These are phyloP conservation scores for Pseudoscleropodium purum DNA, from an alignment of 225 moss, liverwort and hornwort genomes.

Conservation along the genomic window DNA sequence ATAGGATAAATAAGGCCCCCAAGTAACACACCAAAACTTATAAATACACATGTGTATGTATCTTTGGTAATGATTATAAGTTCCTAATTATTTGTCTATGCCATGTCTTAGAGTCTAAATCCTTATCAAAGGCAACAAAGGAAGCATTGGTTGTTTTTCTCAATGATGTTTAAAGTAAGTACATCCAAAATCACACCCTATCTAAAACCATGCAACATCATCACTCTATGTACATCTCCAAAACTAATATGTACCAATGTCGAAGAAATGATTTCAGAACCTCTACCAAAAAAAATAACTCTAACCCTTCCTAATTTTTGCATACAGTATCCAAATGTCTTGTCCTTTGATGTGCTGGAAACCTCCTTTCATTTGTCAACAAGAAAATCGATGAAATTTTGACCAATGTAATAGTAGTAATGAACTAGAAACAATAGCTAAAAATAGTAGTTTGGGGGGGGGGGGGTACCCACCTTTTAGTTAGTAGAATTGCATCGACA, in stretches of 20 bases:
- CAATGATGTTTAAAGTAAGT: accelerated
- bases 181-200: background rate
- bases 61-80: background rate
- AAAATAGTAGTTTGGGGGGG: background rate
- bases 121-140: background rate
- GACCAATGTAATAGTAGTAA: too few species aligned
- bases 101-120: background rate
- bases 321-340: accelerated
- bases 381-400: background rate
- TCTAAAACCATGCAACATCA: background rate
- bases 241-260: background rate
- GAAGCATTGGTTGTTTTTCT: background rate
- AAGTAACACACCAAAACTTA: too few species aligned
- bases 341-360: accelerated
- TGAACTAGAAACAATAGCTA: too few species aligned
- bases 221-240: background rate
- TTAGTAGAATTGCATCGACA: too few species aligned
- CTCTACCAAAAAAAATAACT: background rate
- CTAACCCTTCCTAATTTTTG: accelerated
- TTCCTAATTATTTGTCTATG: background rate
- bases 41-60: too few species aligned
- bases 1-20: background rate
- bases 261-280: background rate
- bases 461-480: background rate
- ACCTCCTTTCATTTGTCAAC: background rate